phyloP scores from a whole-genome alignment of 2,329 filamentous ascomycete species.

The Lomentospora prolificans region DNA sequence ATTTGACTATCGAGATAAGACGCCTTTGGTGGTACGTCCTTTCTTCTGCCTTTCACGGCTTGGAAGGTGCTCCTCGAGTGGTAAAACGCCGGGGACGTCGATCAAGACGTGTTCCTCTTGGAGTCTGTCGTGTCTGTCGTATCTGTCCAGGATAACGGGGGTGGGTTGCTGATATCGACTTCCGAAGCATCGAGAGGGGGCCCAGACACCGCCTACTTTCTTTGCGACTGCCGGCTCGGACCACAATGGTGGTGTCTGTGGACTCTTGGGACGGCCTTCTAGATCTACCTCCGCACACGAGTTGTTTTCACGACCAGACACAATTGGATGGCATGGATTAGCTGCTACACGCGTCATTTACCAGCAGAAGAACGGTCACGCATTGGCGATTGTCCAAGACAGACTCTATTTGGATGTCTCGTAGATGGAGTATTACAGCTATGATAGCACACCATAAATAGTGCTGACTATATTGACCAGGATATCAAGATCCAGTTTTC shows the following conservation, averaged over 20 bases:
- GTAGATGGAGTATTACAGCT: not conserved
- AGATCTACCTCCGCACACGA: not conserved
- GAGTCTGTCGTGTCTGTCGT: conserved; percentile 15
- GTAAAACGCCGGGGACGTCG: conserved; percentile 10
- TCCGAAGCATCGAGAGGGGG: conserved; percentile 9
- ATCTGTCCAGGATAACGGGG: conserved; percentile 14
- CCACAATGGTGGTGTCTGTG: not conserved
- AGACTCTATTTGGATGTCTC: not conserved
- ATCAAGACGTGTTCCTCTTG: conserved; percentile 12
- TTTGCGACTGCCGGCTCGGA: not conserved
- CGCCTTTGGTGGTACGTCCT: conserved; percentile 8
- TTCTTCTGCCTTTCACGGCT: conserved; percentile 15
- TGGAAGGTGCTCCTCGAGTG: conserved; percentile 11
- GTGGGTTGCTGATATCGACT: conserved; percentile 17
- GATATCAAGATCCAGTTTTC: too few species aligned
- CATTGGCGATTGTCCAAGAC: not conserved
- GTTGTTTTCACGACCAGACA: not conserved
- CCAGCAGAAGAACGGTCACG: not conserved
- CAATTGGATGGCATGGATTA: not conserved
- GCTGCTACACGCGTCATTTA: not conserved
- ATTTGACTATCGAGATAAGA: not conserved
- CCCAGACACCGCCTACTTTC: not conserved
- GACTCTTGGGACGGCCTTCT: not conserved
- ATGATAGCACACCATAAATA: not conserved
- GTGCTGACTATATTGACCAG: too few species aligned